These are phyloP conservation scores for Microglena sp. DNA, from an alignment of 139 green algal species.

Conservation along the genomic window DNA sequence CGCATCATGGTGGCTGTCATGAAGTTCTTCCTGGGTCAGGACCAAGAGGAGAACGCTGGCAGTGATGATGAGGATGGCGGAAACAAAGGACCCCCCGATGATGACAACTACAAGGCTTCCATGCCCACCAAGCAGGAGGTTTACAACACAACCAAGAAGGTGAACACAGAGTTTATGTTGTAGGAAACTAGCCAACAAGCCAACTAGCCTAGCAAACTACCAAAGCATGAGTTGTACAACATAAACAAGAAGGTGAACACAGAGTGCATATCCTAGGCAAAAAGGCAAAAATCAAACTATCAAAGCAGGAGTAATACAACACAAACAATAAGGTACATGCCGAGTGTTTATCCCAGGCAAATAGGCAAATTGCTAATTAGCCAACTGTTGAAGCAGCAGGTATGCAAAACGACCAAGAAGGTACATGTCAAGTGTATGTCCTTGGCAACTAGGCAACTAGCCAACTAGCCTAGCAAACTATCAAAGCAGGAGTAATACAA, in stretches of 20 bases:
- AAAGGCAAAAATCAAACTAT: too few relatives aligned
- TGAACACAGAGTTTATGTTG: too few relatives aligned
- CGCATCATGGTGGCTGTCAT: conserved; percentile 79
- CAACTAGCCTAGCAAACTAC: conserved; percentile 13
- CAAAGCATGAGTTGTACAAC: too few relatives aligned
- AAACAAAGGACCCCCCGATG: conserved; percentile 41
- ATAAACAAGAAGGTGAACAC: conserved; percentile 68
- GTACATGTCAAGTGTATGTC: too few relatives aligned
- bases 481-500: conserved; percentile 77
- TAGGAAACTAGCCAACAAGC: too few relatives aligned
- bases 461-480: conserved; percentile 24
- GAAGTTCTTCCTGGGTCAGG: conserved; percentile 92
- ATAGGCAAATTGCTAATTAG: too few relatives aligned
- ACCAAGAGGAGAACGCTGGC: conserved; percentile 1
- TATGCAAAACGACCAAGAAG: conserved; percentile 82
- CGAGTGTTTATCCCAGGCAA: too few relatives aligned
- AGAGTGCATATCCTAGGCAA: too few relatives aligned
- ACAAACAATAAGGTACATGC: conserved; percentile 68
- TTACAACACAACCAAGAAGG: conserved; percentile 80
- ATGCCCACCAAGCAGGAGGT: conserved; percentile 65
- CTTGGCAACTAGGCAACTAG: too few relatives aligned
- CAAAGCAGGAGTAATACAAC: too few relatives aligned
- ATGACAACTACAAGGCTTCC: conserved; percentile 20
- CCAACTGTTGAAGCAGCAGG: conserved; percentile 56
- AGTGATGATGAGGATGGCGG: conserved; percentile 8